Percentiles rank a stretch among this genome's conserved stretches.
These are phyloP conservation scores for Fusarium hainanense DNA, from an alignment of 2,329 filamentous ascomycete genomes.

Conservation along the genomic window DNA sequence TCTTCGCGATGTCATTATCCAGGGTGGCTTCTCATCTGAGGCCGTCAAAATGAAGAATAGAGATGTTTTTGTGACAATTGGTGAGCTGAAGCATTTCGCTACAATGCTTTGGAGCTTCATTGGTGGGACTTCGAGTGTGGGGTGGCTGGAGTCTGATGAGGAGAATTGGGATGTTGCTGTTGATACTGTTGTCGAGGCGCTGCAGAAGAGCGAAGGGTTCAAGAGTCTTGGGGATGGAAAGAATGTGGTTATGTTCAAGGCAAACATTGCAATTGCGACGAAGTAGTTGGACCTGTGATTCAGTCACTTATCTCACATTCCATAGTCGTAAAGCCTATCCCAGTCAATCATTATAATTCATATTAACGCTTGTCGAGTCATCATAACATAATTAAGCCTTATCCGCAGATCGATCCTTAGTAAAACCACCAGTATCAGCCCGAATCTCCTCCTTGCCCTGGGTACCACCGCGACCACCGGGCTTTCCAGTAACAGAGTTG, in stretches of 20 bases:
- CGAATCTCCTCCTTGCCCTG: slow-evolving; percentile 22
- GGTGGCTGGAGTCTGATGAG: slow-evolving; percentile 21
- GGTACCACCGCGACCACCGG: slow-evolving; percentile 19
- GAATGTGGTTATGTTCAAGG: slow-evolving; percentile 6
- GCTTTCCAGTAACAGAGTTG: slow-evolving; percentile 5
- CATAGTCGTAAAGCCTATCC: too few relatives aligned
- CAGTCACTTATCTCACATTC: too few relatives aligned
- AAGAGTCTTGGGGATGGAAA: neutral
- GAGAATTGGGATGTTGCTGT: slow-evolving; percentile 10
- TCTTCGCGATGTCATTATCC: fast-evolving
- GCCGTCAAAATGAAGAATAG: fast-evolving
- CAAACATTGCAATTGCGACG: neutral
- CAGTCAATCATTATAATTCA: neutral
- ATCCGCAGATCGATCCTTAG: neutral
- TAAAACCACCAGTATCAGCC: slow-evolving; percentile 1
- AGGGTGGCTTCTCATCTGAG: fast-evolving
- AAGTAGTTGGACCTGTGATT: neutral
- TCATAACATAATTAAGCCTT: neutral
- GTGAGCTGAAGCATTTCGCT: slow-evolving; percentile 1
- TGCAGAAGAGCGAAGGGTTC: neutral
- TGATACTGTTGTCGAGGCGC: neutral
- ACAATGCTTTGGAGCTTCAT: slow-evolving; percentile 21
- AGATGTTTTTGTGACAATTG: neutral
- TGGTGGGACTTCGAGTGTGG: neutral
- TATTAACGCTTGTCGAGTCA: neutral